Evolutionary conservation across 257 asterid genomes (phyloP), one percentile per base, ranked within the genome.

Genomic region (Lycium barbarum): DNA sequence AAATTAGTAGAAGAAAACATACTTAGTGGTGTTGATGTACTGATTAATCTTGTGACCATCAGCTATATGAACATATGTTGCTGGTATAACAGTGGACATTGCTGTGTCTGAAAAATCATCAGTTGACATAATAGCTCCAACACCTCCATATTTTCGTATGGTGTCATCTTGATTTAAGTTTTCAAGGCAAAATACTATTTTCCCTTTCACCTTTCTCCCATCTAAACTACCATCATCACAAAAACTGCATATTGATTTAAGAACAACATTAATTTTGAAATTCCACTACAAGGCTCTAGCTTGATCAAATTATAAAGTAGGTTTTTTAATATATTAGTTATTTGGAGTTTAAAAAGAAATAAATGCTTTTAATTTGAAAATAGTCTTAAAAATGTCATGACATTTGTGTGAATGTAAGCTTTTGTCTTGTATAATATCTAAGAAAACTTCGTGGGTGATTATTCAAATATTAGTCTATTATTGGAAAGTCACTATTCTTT

Each of bases 1-100:
- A n/a, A 58, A 40, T 18, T 5, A 35, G 58, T 11, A 8, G 36
- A 1, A 2, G 55, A 53, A 1, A 38, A 62, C 78, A 15, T 84
- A 92, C 98, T 89, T 86, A 20, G 97, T 90, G 15, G 94, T 83
- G 83, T 94, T 95, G 73, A 95, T 92, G 83, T 94, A 94, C 17
- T 49, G 61, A 47, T 88, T 87, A 17, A 95, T 90, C 83, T 59
- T 87, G 15, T 43, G 2, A 17, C 97, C 97, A 33, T 89, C 85
- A 3, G n/a, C 38, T 6, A 79, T 0, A 43, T 51, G 84, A 43
- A 95, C 89, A 15, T 61, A 55, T 18, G 91, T 87, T 57, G 87
- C 91, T 35, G 94, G 87, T 45, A 84, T 68, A 14, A 70, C 5
- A 15, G 86, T 61, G 1, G 87, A 9, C 14, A 80, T 84, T 0